Conservation (phyloP, 2,329 filamentous ascomycete species). For the Verticillium klebahnii region DNA sequence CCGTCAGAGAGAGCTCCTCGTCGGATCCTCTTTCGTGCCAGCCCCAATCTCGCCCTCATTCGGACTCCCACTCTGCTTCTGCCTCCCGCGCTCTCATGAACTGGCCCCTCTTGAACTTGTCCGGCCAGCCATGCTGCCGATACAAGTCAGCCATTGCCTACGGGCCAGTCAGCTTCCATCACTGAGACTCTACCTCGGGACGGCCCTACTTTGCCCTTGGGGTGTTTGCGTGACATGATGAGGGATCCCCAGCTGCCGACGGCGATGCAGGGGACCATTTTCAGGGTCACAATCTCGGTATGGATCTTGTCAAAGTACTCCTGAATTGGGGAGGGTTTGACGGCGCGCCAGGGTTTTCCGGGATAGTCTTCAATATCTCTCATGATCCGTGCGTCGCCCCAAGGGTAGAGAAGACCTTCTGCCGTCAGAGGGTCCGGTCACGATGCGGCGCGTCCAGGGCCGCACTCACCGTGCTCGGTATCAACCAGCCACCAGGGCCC, state of each 20-base stretch:
- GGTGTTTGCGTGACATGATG: no score
- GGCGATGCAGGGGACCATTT: slow-evolving; percentile 5
- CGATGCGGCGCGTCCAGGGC: background rate
- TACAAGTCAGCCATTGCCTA: slow-evolving; percentile 1
- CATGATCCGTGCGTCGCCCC: slow-evolving; percentile 7
- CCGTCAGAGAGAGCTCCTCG: no score
- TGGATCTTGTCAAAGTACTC: slow-evolving; percentile 8
- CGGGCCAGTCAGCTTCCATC: no score
- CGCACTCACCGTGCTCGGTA: slow-evolving; percentile 6
- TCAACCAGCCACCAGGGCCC: slow-evolving; percentile 11
- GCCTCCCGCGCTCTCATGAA: background rate
- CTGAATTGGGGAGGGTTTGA: slow-evolving; percentile 5
- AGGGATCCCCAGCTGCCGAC: no score
- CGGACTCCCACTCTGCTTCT: background rate
- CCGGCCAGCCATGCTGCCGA: slow-evolving; percentile 5
- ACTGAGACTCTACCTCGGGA: no score
- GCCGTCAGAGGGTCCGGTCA: background rate
- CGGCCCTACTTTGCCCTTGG: no score
- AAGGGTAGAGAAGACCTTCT: slow-evolving; percentile 8
- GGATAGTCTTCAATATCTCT: background rate
- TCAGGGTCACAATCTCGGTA: slow-evolving; percentile 7
- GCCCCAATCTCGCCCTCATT: background rate
- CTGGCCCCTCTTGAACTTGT: slow-evolving; percentile 8
- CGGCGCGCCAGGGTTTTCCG: slow-evolving; percentile 8
- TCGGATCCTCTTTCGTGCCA: no score